Evolutionary conservation across 139 green algal species (phyloP).

Genomic region (Chlamydomonas schloesseri): DNA sequence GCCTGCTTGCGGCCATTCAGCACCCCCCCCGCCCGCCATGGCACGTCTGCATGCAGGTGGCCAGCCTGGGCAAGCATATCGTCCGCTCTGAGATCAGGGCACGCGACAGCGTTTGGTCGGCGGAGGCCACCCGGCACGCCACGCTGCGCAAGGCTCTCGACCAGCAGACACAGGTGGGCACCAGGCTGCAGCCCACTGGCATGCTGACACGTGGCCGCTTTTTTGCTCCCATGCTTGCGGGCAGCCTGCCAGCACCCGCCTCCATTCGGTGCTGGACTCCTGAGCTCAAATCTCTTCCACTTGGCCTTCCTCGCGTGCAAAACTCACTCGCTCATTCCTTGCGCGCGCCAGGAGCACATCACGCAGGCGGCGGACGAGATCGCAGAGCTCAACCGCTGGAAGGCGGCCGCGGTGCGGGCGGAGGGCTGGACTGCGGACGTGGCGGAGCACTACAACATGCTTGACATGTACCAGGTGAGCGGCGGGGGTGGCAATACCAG

Average conservation of each 20-base stretch:
- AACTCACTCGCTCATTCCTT: too few species aligned
- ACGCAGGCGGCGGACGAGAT: not conserved
- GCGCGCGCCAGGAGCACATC: not conserved
- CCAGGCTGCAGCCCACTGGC: too few species aligned
- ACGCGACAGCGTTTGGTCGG: not conserved
- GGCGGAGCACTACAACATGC: constrained; percentile 10
- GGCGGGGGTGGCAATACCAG: too few species aligned
- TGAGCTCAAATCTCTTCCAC: too few species aligned
- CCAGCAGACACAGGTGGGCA: not conserved
- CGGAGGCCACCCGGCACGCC: not conserved
- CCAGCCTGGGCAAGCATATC: constrained; percentile 21
- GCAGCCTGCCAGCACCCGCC: too few species aligned
- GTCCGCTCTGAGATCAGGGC: not conserved
- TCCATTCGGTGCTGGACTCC: too few species aligned
- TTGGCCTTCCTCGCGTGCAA: too few species aligned
- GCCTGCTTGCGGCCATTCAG: too few species aligned
- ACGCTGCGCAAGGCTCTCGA: not conserved
- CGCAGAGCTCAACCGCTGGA: constrained; percentile 20
- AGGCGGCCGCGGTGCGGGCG: not conserved
- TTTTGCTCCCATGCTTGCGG: too few species aligned
- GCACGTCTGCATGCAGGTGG: too few species aligned
- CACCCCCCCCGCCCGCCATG: too few species aligned
- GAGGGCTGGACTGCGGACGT: constrained; percentile 38
- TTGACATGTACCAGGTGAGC: not conserved
- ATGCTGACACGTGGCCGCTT: too few species aligned